phyloP scores from a whole-genome alignment of 768 basidiomycete species.

The Mycena vitilis region DNA sequence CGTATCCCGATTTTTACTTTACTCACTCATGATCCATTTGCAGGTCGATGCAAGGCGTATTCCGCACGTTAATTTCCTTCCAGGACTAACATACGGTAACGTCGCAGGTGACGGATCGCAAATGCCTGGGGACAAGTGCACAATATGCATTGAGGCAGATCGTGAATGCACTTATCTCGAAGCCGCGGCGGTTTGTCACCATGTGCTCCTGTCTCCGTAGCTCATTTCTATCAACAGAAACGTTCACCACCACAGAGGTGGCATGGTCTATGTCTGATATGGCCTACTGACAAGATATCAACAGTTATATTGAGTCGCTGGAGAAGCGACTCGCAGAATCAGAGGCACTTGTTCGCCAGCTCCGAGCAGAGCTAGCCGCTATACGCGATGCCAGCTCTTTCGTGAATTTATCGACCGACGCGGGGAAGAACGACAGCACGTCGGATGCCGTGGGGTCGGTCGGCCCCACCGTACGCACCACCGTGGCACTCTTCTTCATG shows the following conservation, averaged over 20 bases:
- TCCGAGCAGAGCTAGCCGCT: constrained; percentile 22
- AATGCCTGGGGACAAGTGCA: constrained; percentile 6
- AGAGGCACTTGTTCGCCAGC: constrained; percentile 9
- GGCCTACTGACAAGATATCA: neutral
- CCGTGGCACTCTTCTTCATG: constrained; percentile 18
- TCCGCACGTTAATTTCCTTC: neutral
- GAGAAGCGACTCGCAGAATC: constrained; percentile 18
- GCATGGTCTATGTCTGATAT: no score
- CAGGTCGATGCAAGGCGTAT: neutral
- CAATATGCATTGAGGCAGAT: constrained; percentile 1
- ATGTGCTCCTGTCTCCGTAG: no score
- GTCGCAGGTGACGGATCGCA: constrained; percentile 3
- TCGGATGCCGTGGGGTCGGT: no score
- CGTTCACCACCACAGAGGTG: no score
- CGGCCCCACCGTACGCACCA: neutral
- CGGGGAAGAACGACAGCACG: no score
- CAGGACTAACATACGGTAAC: no score
- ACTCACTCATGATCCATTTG: neutral
- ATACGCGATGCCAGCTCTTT: neutral
- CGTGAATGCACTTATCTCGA: constrained; percentile 12
- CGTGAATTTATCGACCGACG: no score
- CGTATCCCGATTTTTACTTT: neutral
- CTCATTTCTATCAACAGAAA: no score
- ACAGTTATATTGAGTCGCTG: constrained; percentile 24
- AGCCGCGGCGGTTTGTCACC: neutral